Percentiles rank a stretch among this genome's conserved stretches.
These are phyloP conservation scores for Dactylellina drechsleri DNA, from an alignment of 2,329 filamentous ascomycete species.

Conservation along the genomic window DNA sequence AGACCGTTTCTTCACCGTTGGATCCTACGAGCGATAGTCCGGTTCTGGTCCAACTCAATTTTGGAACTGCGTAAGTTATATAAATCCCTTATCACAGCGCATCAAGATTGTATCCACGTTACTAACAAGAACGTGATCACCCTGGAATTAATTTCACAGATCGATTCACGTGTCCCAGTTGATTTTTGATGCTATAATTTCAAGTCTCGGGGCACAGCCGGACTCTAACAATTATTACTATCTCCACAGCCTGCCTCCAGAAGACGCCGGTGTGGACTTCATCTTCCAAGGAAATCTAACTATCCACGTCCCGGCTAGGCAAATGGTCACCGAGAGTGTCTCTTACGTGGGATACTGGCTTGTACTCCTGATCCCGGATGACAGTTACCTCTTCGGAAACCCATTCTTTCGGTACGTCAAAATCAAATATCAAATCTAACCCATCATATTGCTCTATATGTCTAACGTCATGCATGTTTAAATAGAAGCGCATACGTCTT, in stretches of 20 bases:
- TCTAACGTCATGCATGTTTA: too few species aligned
- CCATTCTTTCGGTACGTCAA: slow-evolving; percentile 40
- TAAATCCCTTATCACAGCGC: too few species aligned
- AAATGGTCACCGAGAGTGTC: slow-evolving; percentile 1
- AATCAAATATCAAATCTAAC: background rate
- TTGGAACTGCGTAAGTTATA: slow-evolving; percentile 37
- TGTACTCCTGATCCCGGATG: slow-evolving; percentile 1
- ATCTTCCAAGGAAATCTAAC: slow-evolving; percentile 18
- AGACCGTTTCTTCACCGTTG: background rate
- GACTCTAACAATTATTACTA: slow-evolving; percentile 7
- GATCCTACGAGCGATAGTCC: background rate
- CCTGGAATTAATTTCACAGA: background rate
- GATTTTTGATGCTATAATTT: slow-evolving; percentile 11
- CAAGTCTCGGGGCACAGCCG: slow-evolving; percentile 8
- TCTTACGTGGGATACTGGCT: slow-evolving; percentile 11
- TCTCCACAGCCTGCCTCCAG: slow-evolving; percentile 1
- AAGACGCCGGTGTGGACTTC: slow-evolving; percentile 19
- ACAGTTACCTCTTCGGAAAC: slow-evolving; percentile 14
- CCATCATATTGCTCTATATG: background rate
- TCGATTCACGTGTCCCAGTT: slow-evolving; percentile 19
- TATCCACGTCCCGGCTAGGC: slow-evolving; percentile 23
- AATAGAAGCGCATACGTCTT: slow-evolving; percentile 71
- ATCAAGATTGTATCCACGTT: too few species aligned
- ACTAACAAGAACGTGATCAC: too few species aligned
- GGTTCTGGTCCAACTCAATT: slow-evolving; percentile 4